phyloP scores from a whole-genome alignment of 257 asterid genomes.

The Nicotiana obtusifolia region DNA sequence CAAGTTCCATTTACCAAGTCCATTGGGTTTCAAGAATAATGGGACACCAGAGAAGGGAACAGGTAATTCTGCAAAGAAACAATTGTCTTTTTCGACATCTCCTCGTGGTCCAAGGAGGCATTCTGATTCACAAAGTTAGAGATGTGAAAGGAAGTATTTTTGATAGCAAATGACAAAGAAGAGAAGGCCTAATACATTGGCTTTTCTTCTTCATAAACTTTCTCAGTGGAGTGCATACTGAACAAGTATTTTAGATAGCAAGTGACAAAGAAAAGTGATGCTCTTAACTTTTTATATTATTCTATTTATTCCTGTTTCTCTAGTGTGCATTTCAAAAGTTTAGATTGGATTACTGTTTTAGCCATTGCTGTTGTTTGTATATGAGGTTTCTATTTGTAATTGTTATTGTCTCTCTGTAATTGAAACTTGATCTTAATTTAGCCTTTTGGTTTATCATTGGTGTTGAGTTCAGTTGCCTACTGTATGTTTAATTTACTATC shows the following conservation, averaged over 20 bases:
- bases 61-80: constrained; percentile 31
- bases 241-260: background rate
- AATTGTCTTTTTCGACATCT: constrained; percentile 51
- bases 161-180: background rate
- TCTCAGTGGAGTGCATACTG: constrained; percentile 1
- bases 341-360: too few relatives aligned
- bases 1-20: constrained; percentile 45
- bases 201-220: background rate
- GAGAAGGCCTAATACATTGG: background rate
- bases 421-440: too few relatives aligned
- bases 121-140: constrained; percentile 31
- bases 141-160: background rate
- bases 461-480: too few relatives aligned
- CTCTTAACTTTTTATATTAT: too few relatives aligned
- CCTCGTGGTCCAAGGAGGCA: constrained; percentile 37
- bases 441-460: too few relatives aligned
- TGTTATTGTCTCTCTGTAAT: too few relatives aligned
- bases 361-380: too few relatives aligned
- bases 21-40: constrained; percentile 31
- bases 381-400: too few relatives aligned
- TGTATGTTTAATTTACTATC: too few relatives aligned
- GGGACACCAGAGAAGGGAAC: constrained; percentile 39
- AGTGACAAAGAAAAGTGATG: too few relatives aligned
- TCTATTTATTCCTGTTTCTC: too few relatives aligned
- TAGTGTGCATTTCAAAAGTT: too few relatives aligned